Evolutionary conservation across 495 filamentous ascomycete species (phyloP).

Genomic region (Penicillium cataractarum): DNA sequence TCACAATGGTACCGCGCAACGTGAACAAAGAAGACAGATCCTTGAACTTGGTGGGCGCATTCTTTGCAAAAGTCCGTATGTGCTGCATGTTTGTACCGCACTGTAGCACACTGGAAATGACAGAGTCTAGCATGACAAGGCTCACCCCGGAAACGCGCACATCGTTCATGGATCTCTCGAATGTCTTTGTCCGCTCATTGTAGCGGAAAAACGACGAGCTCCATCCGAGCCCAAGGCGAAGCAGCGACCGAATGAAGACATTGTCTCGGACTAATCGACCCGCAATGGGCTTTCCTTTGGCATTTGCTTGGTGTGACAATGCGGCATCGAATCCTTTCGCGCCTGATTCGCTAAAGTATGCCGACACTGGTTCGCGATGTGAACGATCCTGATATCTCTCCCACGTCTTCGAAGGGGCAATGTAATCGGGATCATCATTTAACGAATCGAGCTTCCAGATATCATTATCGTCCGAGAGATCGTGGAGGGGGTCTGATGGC

Average conservation of each 20-base stretch:
- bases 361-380: conserved; percentile 49
- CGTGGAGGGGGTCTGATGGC: conserved; percentile 10
- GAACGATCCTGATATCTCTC: conserved; percentile 60
- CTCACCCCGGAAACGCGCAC: conserved; percentile 74
- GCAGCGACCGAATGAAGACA: conserved; percentile 62
- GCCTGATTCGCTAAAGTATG: conserved; percentile 80
- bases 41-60: conserved; percentile 28
- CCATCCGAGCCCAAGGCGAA: conserved; percentile 77
- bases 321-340: conserved; percentile 72
- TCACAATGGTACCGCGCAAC: conserved; percentile 38
- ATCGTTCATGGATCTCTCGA: conserved; percentile 57
- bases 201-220: conserved; percentile 79
- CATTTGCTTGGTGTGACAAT: conserved; percentile 39
- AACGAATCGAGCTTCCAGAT: conserved; percentile 55
- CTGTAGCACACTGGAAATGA: conserved; percentile 63
- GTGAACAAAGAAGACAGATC: conserved; percentile 40
- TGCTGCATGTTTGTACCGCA: conserved; percentile 69
- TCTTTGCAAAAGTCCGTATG: conserved; percentile 61
- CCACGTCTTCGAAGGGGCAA: conserved; percentile 67
- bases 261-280: conserved; percentile 39
- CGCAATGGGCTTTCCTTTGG: conserved; percentile 10
- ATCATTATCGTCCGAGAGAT: conserved; percentile 43
- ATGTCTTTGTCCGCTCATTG: conserved; percentile 57
- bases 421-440: conserved; percentile 9
- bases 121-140: conserved; percentile 52